A percentile compares a stretch with the other conserved stretches of the same genome.
Evolutionary conservation across 2,329 filamentous ascomycete species (phyloP).

Genomic region (Xylariaceae sp.): DNA sequence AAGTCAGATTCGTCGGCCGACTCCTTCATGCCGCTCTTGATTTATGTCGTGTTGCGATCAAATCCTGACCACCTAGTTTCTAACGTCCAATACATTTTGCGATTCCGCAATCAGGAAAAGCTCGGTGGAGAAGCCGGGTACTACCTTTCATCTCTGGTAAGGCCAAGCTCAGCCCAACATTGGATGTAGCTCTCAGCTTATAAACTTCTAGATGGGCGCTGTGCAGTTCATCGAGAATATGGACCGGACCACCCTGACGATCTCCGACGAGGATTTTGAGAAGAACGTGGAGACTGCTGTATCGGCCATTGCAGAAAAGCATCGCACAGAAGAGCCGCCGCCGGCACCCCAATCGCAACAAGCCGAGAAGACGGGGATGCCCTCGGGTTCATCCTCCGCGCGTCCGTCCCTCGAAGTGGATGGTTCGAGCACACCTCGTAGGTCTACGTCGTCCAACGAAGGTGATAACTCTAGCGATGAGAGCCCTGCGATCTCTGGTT

Average conservation of each 20-base stretch:
- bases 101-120: slow-evolving; percentile 97
- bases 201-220: slow-evolving; percentile 70
- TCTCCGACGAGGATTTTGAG: slow-evolving; percentile 94
- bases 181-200: slow-evolving; percentile 1
- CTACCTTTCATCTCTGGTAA: slow-evolving; percentile 89
- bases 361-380: slow-evolving; percentile 48
- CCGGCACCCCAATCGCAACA: slow-evolving; percentile 43
- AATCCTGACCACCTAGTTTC: slow-evolving; percentile 95
- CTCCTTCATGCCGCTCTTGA: slow-evolving; percentile 91
- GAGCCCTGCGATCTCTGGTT: slow-evolving; percentile 77
- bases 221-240: slow-evolving; percentile 97
- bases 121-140: slow-evolving; percentile 97
- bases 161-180: slow-evolving; percentile 27
- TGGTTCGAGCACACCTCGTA: slow-evolving; percentile 48
- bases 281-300: slow-evolving; percentile 95
- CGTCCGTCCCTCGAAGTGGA: slow-evolving; percentile 49
- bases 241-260: slow-evolving; percentile 90
- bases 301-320: slow-evolving; percentile 90
- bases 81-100: slow-evolving; percentile 96
- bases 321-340: slow-evolving; percentile 59
- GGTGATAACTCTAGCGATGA: slow-evolving; percentile 63
- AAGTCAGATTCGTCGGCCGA: slow-evolving; percentile 95
- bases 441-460: slow-evolving; percentile 56
- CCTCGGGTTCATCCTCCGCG: slow-evolving; percentile 50
- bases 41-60: slow-evolving; percentile 92